A percentile compares a stretch with the other conserved stretches of the same genome.
phyloP scores from a whole-genome alignment of 768 basidiomycete species.

The Termitomyces sp. region DNA sequence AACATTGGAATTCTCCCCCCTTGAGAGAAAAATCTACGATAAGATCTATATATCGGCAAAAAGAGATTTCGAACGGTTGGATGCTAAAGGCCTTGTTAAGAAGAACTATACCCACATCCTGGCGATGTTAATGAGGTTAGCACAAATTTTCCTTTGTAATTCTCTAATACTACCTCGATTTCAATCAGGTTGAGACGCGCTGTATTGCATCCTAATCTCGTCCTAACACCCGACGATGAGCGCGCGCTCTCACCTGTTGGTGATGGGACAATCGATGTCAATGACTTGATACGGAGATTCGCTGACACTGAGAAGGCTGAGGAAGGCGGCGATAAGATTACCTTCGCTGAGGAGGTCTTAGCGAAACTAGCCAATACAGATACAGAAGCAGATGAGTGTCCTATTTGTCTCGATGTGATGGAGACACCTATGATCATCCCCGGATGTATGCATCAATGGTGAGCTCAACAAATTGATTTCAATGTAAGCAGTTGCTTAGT shows the following conservation, averaged over 20 bases:
- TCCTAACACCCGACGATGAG: constrained; percentile 49
- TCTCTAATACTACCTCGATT: neutral
- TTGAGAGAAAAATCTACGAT: constrained; percentile 87
- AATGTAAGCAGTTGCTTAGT: neutral
- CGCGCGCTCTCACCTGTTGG: constrained; percentile 28
- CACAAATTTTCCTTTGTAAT: constrained; percentile 5
- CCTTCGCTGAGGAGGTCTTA: constrained; percentile 61
- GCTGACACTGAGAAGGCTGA: constrained; percentile 28
- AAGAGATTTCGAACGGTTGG: constrained; percentile 71
- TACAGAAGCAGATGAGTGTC: constrained; percentile 57
- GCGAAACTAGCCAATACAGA: constrained; percentile 55
- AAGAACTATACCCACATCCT: constrained; percentile 86
- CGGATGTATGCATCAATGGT: constrained; percentile 75
- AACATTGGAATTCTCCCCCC: constrained; percentile 69
- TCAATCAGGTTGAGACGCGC: constrained; percentile 55
- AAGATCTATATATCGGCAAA: constrained; percentile 79
- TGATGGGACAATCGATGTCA: constrained; percentile 46
- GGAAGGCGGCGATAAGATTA: constrained; percentile 24
- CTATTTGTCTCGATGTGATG: constrained; percentile 77
- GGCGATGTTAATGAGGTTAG: constrained; percentile 91
- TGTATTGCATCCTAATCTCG: constrained; percentile 85
- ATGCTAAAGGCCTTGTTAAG: constrained; percentile 70
- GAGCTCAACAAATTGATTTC: constrained; percentile 16
- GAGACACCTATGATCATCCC: constrained; percentile 67
- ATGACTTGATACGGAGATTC: constrained; percentile 54